Evolutionary conservation across 1,284 basidiomycete species (phyloP).

Genomic region (Coniferiporia weirii): DNA sequence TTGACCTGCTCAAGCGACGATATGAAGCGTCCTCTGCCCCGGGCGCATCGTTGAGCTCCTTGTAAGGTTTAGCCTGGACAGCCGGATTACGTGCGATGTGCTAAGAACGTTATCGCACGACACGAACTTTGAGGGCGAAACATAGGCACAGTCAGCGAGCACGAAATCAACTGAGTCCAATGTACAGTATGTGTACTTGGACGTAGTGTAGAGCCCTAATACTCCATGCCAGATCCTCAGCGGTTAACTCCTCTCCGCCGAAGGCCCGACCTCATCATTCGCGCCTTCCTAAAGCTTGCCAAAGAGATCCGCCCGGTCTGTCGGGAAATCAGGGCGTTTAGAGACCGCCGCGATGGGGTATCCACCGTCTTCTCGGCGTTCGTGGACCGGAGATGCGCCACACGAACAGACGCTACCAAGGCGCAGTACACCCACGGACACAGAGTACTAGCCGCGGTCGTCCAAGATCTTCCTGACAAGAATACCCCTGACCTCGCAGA

Average conservation of each 20-base stretch:
- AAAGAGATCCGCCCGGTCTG: conserved; percentile 11
- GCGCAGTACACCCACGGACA: conserved; percentile 83
- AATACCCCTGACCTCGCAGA: conserved; percentile 24
- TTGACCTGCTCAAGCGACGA: no score
- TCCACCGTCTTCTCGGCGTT: conserved; percentile 36
- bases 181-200: conserved; percentile 35
- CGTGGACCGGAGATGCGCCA: conserved; percentile 40
- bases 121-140: conserved; percentile 53
- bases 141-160: neutral
- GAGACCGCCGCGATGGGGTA: conserved; percentile 48
- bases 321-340: conserved; percentile 15
- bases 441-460: conserved; percentile 81
- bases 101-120: conserved; percentile 82
- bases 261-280: conserved; percentile 29
- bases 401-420: neutral
- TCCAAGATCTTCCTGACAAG: conserved; percentile 65
- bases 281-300: conserved; percentile 29
- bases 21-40: conserved; percentile 29
- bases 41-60: conserved; percentile 76
- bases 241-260: conserved; percentile 38
- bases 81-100: conserved; percentile 65
- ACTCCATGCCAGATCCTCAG: conserved; percentile 46
- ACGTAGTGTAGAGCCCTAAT: conserved; percentile 43
- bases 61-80: conserved; percentile 53
- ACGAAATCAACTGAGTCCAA: neutral